These are phyloP conservation scores for Volvariella surrecta DNA, from an alignment of 1,284 basidiomycete species.

Conservation along the genomic window DNA sequence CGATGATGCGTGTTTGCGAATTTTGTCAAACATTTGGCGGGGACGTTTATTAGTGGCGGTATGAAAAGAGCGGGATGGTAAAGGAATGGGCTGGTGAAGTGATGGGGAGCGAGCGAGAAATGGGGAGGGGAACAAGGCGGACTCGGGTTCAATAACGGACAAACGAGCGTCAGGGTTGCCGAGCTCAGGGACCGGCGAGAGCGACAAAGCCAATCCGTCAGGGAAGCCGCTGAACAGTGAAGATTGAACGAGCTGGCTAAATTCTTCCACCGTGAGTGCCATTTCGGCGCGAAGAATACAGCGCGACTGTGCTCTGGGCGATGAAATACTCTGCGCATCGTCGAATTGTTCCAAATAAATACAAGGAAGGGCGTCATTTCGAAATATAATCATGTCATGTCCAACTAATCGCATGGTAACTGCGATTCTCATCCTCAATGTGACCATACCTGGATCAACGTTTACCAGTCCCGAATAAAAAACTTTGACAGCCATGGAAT, in stretches of 20 bases:
- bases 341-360: no score
- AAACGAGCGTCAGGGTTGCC: background rate
- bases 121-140: background rate
- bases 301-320: no score
- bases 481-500: no score
- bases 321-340: no score
- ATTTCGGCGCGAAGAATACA: no score
- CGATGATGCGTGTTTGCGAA: background rate
- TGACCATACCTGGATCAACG: no score
- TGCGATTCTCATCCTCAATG: no score
- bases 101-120: background rate
- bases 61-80: background rate
- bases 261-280: slow-evolving; percentile 4
- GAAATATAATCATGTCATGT: no score
- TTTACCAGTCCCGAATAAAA: no score
- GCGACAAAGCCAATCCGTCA: slow-evolving; percentile 1
- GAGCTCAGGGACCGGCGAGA: slow-evolving; percentile 4
- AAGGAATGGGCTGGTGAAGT: background rate
- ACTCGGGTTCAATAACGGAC: background rate
- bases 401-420: no score
- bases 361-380: no score
- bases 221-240: slow-evolving; percentile 6
- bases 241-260: slow-evolving; percentile 2
- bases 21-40: background rate
- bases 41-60: background rate